Evolutionary conservation across 106 monocot species (phyloP).

Genomic region (Gastrodia elata): DNA sequence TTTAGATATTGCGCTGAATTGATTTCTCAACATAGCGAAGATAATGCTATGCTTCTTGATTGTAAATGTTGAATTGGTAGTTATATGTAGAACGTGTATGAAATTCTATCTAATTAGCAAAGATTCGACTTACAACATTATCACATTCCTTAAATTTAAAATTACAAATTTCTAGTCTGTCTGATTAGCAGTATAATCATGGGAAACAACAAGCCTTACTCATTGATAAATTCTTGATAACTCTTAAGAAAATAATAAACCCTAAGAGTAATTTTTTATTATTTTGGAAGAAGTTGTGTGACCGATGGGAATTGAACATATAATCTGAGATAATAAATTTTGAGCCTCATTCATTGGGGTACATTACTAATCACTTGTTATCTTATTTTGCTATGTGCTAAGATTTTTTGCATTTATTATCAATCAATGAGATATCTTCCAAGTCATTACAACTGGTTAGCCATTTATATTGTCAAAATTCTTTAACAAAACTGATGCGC

Average conservation of each 20-base stretch:
- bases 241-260: no score
- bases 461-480: not conserved
- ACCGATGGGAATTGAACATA: no score
- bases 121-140: not conserved
- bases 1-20: not conserved
- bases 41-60: not conserved
- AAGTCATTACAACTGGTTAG: not conserved
- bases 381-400: not conserved
- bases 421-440: not conserved
- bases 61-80: not conserved
- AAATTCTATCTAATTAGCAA: not conserved
- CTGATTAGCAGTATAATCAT: not conserved
- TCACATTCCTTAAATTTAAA: not conserved
- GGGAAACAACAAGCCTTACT: not conserved
- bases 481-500: not conserved
- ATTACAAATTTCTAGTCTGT: not conserved
- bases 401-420: not conserved
- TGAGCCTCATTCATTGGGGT: no score
- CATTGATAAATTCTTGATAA: not conserved
- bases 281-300: no score
- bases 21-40: not conserved
- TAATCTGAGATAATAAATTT: no score
- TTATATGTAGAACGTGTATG: not conserved
- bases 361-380: not conserved
- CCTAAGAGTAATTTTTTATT: no score